Conservation (phyloP, 2,329 filamentous ascomycete species). For the Sarocladium strictum region DNA sequence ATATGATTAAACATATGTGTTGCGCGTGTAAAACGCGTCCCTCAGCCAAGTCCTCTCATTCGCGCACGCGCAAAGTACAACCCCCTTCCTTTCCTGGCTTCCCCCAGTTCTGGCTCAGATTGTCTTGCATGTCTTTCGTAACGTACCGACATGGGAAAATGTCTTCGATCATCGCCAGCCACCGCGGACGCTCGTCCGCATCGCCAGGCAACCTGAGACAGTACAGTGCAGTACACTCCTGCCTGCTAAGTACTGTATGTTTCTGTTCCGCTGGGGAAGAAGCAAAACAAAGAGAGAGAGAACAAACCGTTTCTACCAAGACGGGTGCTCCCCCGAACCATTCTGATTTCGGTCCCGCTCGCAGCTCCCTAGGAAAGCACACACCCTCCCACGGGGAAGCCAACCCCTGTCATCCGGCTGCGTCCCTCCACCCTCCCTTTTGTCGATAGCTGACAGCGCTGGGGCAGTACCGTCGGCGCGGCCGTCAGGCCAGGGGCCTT, state of each 20-base stretch:
- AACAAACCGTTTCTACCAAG: background rate
- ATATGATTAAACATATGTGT: too few species aligned
- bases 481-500: background rate
- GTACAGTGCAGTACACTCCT: background rate
- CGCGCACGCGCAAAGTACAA: too few species aligned
- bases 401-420: slow-evolving; percentile 4
- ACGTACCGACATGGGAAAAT: background rate
- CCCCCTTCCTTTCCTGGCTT: background rate
- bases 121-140: background rate
- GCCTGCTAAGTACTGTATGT: background rate
- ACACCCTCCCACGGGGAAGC: background rate
- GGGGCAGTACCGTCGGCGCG: background rate
- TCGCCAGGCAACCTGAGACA: background rate
- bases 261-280: background rate
- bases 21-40: too few species aligned
- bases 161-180: slow-evolving; percentile 7
- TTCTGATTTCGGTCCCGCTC: too few species aligned
- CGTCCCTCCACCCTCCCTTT: background rate
- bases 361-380: background rate
- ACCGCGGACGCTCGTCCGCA: slow-evolving; percentile 6
- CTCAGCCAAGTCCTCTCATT: too few species aligned
- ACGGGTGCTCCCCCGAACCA: slow-evolving; percentile 3
- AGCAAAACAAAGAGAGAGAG: background rate
- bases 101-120: background rate
- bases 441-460: slow-evolving; percentile 3